Conservation (phyloP, 805 yeast genomes). For the Sporopachydermia quercuum region DNA sequence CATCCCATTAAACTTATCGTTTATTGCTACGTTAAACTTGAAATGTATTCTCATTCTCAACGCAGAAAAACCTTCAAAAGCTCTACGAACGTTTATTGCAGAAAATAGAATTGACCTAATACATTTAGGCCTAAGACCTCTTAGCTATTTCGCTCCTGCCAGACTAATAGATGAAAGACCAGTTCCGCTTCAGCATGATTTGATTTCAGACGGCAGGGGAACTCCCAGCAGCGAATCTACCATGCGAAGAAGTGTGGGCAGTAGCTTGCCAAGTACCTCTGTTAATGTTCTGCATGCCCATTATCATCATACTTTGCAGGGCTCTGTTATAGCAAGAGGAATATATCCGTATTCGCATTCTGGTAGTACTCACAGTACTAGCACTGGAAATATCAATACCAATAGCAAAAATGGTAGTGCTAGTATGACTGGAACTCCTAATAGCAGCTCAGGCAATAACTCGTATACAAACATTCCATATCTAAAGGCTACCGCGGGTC, state of each 20-base stretch:
- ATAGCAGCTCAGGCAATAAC: slow-evolving; percentile 5
- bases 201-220: background rate
- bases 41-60: slow-evolving; percentile 61
- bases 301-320: slow-evolving; percentile 1
- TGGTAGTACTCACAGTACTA: too few species aligned
- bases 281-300: background rate
- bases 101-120: background rate
- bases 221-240: background rate
- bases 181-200: too few species aligned
- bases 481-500: slow-evolving; percentile 22
- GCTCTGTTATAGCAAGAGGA: slow-evolving; percentile 4
- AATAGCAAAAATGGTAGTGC: too few species aligned
- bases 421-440: too few species aligned
- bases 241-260: background rate
- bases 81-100: slow-evolving; percentile 45
- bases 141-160: background rate
- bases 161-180: background rate
- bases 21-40: slow-evolving; percentile 57
- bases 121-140: background rate
- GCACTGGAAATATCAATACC: too few species aligned
- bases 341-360: too few species aligned
- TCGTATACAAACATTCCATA: slow-evolving; percentile 4
- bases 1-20: slow-evolving; percentile 64
- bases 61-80: slow-evolving; percentile 72
- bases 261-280: background rate